phyloP scores from a whole-genome alignment of 805 yeast genomes.

The Myxozyma vanderwaltii region DNA sequence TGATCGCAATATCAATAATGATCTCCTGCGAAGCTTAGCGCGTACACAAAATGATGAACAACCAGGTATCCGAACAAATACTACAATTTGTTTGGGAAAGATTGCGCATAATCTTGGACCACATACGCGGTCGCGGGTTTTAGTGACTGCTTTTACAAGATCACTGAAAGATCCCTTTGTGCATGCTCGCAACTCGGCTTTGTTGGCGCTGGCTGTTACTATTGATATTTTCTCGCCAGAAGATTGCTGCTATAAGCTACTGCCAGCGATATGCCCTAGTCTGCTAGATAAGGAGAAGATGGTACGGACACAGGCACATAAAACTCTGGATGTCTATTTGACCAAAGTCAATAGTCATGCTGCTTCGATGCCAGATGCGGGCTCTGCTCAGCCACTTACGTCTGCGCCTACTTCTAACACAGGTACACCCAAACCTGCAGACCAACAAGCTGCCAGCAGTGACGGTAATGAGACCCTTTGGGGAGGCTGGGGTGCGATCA shows the following conservation, averaged over 20 bases:
- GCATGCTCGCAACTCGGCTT: conserved; percentile 73
- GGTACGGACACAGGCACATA: conserved; percentile 72
- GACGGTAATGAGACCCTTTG: conserved; percentile 17
- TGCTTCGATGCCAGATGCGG: conserved; percentile 28
- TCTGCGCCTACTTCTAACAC: conserved; percentile 22
- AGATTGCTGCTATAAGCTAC: conserved; percentile 73
- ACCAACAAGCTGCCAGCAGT: background rate
- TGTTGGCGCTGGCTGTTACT: conserved; percentile 68
- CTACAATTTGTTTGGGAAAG: conserved; percentile 67
- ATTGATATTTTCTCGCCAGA: conserved; percentile 69
- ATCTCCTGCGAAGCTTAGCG: conserved; percentile 76
- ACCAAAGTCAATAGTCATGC: conserved; percentile 54
- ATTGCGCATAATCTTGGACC: conserved; percentile 64
- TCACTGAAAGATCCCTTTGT: conserved; percentile 78
- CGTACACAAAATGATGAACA: conserved; percentile 76
- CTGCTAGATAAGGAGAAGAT: conserved; percentile 70
- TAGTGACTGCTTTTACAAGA: conserved; percentile 83
- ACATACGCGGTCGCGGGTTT: conserved; percentile 61
- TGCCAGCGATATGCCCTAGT: conserved; percentile 84
- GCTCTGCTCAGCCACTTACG: conserved; percentile 17
- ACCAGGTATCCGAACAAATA: conserved; percentile 76
- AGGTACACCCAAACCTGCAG: conserved; percentile 19
- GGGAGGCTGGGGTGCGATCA: conserved; percentile 31
- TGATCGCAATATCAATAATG: conserved; percentile 83
- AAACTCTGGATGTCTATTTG: conserved; percentile 64